Evolutionary conservation across 148 eudicot species (phyloP), one percentile per base, ranked within the genome.

Genomic region (Euryodendron excelsum): DNA sequence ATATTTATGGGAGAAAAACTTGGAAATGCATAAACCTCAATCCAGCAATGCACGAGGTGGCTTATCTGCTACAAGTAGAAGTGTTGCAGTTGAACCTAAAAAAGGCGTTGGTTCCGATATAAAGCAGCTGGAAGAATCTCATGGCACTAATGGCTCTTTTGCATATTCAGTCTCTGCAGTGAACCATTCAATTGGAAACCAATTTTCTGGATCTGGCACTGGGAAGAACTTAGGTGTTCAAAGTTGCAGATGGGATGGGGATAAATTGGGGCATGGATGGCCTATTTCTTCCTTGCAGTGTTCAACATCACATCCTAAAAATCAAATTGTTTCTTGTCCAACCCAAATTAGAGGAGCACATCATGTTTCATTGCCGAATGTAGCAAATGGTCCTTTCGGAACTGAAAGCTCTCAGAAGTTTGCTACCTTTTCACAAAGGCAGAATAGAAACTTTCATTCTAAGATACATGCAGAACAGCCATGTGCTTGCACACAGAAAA

Each of bases 401-500:
- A 56, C 36, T 58, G 77, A 36, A n/a, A 34, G 64, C 50, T 55
- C 66, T 58, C 77, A 58, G 48, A 74, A 56, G 30, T 74, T 41
- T 74, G 66, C 65, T 23, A 58, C 8, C 63, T 37, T 58, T 21
- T 58, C 52, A 13, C 69, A 20, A 63, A 62, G 20, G 41, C 77
- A 64, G 18, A 34, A 23, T 23, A 21, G 20, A 59, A 23, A 72
- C 55, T 6, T 44, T 25, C 27, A 63, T 62, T 12, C 20, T 14
- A 45, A 62, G 72, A 62, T 34, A 14, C 25, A 48, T 55, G 62
- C 73, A 39, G 72, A 66, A 11, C 73, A 66, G 55, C 56, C 78
- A 53, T 80, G 78, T 80, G 78, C 82, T 60, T 74, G 78, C 45
- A 65, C 74, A 44, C 73, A 80, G 56, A 74, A 74, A 55, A 41